Conservation (phyloP, 805 yeast genomes). For the Hanseniaspora lachancei region DNA sequence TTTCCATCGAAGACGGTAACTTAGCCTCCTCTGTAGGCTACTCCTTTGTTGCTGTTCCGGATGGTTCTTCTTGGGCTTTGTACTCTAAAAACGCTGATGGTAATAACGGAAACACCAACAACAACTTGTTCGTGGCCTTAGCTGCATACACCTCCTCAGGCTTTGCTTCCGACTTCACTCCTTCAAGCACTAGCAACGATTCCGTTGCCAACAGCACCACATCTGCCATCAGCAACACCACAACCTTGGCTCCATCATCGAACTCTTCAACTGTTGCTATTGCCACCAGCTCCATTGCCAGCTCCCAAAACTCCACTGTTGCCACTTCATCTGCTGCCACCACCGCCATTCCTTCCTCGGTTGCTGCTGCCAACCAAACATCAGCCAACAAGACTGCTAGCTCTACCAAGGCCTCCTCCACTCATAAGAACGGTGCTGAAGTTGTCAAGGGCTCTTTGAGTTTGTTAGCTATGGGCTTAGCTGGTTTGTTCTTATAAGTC, state of each 20-base stretch:
- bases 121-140: slow-evolving; percentile 16
- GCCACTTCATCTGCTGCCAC: not conserved
- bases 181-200: slow-evolving; percentile 11
- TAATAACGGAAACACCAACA: slow-evolving; percentile 13
- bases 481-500: slow-evolving; percentile 8
- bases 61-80: slow-evolving; percentile 17
- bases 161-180: slow-evolving; percentile 18
- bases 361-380: not conserved
- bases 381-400: not conserved
- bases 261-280: not conserved
- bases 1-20: slow-evolving; percentile 29
- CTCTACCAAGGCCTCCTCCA: slow-evolving; percentile 1
- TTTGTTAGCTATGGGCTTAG: slow-evolving; percentile 11
- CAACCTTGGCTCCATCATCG: slow-evolving; percentile 17
- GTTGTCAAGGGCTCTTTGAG: slow-evolving; percentile 4
- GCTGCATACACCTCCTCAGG: slow-evolving; percentile 17
- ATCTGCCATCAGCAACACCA: slow-evolving; percentile 14
- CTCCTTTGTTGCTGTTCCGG: slow-evolving; percentile 29
- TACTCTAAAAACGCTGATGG: slow-evolving; percentile 5
- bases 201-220: slow-evolving; percentile 11
- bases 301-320: not conserved
- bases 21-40: slow-evolving; percentile 29
- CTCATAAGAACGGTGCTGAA: slow-evolving; percentile 9
- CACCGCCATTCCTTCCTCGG: not conserved
- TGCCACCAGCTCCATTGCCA: not conserved